A percentile compares a stretch with the other conserved stretches of the same genome.
Evolutionary conservation across 306 rosid genomes (phyloP).

Genomic region (Castanea crenata): DNA sequence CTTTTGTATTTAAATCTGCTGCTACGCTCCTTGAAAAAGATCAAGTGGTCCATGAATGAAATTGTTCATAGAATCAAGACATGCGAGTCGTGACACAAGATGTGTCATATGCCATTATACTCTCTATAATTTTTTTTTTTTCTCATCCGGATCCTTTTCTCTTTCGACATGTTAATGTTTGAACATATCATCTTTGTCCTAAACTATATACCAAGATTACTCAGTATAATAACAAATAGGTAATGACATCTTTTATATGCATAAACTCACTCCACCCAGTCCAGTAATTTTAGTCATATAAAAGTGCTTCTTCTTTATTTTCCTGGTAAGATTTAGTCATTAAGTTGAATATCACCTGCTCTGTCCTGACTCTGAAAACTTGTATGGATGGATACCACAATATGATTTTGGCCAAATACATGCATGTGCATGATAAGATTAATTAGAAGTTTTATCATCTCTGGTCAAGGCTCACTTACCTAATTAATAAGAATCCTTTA

Average conservation of each 20-base stretch:
- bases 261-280: no score
- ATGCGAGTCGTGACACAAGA: neutral
- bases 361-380: no score
- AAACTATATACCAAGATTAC: no score
- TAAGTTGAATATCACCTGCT: no score
- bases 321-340: no score
- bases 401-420: no score
- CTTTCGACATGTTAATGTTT: neutral
- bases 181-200: no score
- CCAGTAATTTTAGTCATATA: no score
- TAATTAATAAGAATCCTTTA: neutral
- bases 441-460: neutral
- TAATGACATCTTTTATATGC: neutral
- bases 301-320: no score
- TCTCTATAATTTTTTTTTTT: neutral
- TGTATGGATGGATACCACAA: no score
- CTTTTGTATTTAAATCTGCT: neutral
- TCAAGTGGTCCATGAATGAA: neutral
- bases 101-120: neutral
- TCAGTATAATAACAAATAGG: neutral
- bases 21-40: neutral
- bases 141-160: neutral
- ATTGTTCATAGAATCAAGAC: neutral
- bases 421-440: neutral
- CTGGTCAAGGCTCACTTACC: neutral